A percentile compares a stretch with the other conserved stretches of the same genome.
Evolutionary conservation across 805 yeast species (phyloP).

Genomic region (Ogataea parapolymorpha): DNA sequence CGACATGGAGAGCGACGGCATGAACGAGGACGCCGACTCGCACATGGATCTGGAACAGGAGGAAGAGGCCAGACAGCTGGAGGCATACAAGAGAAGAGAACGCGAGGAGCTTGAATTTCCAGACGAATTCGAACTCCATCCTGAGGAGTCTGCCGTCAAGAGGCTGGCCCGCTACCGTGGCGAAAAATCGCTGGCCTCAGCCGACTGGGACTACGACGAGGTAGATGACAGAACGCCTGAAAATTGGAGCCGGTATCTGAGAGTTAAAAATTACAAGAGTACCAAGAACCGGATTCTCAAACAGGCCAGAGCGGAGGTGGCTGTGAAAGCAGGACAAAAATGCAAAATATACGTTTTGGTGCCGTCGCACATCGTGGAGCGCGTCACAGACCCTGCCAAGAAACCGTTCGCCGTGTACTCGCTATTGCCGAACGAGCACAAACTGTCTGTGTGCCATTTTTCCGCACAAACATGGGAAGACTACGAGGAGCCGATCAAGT

Average conservation of each 20-base stretch:
- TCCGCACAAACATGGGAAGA: slow-evolving; percentile 87
- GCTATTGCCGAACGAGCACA: slow-evolving; percentile 80
- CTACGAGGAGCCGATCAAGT: slow-evolving; percentile 77
- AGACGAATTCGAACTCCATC: slow-evolving; percentile 86
- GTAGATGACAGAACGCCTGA: slow-evolving; percentile 66
- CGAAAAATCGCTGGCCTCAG: slow-evolving; percentile 71
- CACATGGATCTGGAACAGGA: slow-evolving; percentile 74
- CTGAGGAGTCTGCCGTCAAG: slow-evolving; percentile 71
- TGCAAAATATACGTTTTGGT: slow-evolving; percentile 59
- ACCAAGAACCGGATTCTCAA: slow-evolving; percentile 68
- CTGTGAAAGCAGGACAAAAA: slow-evolving; percentile 59
- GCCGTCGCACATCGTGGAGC: slow-evolving; percentile 45
- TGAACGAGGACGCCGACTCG: slow-evolving; percentile 43
- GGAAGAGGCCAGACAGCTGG: slow-evolving; percentile 78
- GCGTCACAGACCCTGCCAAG: slow-evolving; percentile 40
- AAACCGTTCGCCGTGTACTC: slow-evolving; percentile 67
- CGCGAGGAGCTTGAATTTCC: slow-evolving; percentile 91
- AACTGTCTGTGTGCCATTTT: slow-evolving; percentile 77
- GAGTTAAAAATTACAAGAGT: slow-evolving; percentile 73
- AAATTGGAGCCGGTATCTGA: slow-evolving; percentile 71
- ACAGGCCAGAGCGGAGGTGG: slow-evolving; percentile 47
- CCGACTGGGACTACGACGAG: slow-evolving; percentile 88
- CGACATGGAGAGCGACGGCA: slow-evolving; percentile 43
- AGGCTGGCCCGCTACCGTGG: slow-evolving; percentile 81
- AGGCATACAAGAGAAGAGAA: slow-evolving; percentile 62